A percentile compares a stretch with the other conserved stretches of the same genome.
Conservation (phyloP, 345 rosid species). For the Ricinus communis region DNA sequence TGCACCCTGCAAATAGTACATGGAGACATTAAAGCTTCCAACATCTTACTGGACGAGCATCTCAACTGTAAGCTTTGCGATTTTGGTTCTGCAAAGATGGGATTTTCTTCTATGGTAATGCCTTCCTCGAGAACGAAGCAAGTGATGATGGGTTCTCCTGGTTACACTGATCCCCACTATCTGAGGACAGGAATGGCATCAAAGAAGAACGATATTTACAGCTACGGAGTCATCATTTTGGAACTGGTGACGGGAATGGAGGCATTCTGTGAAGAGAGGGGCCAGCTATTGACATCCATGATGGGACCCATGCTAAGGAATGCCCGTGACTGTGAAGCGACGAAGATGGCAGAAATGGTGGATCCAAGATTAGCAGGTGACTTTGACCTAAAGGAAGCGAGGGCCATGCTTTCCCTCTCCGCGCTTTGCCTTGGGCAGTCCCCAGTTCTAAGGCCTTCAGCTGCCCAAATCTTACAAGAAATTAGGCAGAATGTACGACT, state of each 20-base stretch:
- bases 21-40: conserved; percentile 81
- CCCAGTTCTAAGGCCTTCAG: conserved; percentile 61
- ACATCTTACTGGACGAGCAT: conserved; percentile 63
- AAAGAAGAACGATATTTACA: conserved; percentile 79
- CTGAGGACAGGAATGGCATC: conserved; percentile 76
- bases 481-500: conserved; percentile 40
- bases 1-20: conserved; percentile 75
- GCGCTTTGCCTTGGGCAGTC: conserved; percentile 50
- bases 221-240: conserved; percentile 72
- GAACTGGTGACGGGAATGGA: conserved; percentile 74
- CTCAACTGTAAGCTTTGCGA: conserved; percentile 83
- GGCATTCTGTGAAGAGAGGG: conserved; percentile 64
- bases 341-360: conserved; percentile 42
- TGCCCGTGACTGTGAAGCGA: conserved; percentile 14
- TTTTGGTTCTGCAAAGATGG: conserved; percentile 81
- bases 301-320: conserved; percentile 38
- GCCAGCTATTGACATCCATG: conserved; percentile 48
- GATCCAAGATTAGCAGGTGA: conserved; percentile 54
- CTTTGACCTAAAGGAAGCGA: conserved; percentile 55
- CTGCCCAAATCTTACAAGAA: conserved; percentile 41
- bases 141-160: conserved; percentile 77
- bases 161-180: conserved; percentile 87
- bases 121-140: conserved; percentile 47
- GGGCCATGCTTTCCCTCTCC: conserved; percentile 48
- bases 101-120: conserved; percentile 65